Evolutionary conservation across 371 early-diverging fungal genomes (phyloP).

Genomic region (Syncephalastrum monosporum): DNA sequence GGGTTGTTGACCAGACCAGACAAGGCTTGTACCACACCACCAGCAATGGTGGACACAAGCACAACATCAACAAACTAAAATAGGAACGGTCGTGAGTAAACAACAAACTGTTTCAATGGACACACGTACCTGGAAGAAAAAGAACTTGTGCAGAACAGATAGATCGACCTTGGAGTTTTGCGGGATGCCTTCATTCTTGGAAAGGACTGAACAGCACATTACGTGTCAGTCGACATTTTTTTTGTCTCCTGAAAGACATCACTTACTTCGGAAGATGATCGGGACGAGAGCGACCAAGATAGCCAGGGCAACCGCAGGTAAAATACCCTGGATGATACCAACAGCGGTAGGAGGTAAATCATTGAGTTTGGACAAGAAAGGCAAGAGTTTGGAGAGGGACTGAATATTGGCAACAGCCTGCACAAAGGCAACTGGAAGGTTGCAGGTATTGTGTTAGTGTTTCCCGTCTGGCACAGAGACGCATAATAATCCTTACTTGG

Average conservation of each 20-base stretch:
- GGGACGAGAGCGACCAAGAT: conserved; percentile 75
- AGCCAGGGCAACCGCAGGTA: conserved; percentile 73
- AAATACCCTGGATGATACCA: conserved; percentile 76
- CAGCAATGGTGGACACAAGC: conserved; percentile 72
- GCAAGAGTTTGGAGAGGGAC: conserved; percentile 49
- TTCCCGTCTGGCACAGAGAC: neutral
- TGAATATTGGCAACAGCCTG: conserved; percentile 62
- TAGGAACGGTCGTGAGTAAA: neutral
- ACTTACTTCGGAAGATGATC: conserved; percentile 57
- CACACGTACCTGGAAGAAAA: conserved; percentile 65
- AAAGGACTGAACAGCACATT: conserved; percentile 32
- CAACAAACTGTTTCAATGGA: neutral
- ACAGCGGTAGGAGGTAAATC: conserved; percentile 33
- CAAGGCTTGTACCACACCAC: conserved; percentile 58
- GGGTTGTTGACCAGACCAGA: conserved; percentile 42
- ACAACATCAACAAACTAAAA: conserved; percentile 76
- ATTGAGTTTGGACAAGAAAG: conserved; percentile 44
- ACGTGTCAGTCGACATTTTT: neutral
- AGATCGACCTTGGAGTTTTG: conserved; percentile 62
- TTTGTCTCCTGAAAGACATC: neutral
- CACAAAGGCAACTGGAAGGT: conserved; percentile 51
- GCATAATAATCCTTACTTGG: conserved; percentile 35
- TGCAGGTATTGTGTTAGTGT: neutral
- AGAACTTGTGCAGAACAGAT: conserved; percentile 66
- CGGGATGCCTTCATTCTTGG: conserved; percentile 70